phyloP scores from a whole-genome alignment of 1,284 basidiomycete genomes.

The Tylopilus sp. region DNA sequence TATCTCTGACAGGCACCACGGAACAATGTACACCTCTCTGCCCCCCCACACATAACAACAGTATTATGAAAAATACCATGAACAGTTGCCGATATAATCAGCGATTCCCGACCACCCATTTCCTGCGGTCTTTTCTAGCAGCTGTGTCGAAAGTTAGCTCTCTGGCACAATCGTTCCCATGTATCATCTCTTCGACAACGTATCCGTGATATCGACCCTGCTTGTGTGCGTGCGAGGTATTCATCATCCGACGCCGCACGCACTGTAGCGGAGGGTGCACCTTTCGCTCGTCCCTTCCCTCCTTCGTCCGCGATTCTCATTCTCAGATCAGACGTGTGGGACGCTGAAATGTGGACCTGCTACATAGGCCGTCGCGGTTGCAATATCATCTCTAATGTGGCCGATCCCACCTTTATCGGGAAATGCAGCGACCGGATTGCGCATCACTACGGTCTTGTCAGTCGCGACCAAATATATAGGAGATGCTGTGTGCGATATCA shows the following conservation, averaged over 20 bases:
- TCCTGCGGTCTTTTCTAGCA: constrained; percentile 62
- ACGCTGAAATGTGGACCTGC: not conserved
- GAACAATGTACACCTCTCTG: constrained; percentile 12
- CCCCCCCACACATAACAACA: not conserved
- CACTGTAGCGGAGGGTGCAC: constrained; percentile 34
- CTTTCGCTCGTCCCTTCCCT: not conserved
- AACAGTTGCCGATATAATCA: constrained; percentile 61
- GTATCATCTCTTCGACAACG: constrained; percentile 52
- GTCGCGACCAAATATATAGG: not conserved
- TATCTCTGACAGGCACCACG: constrained; percentile 6
- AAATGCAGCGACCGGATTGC: constrained; percentile 13
- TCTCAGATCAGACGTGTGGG: not conserved
- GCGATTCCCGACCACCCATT: constrained; percentile 72
- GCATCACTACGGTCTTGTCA: not conserved
- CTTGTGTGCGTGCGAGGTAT: constrained; percentile 21
- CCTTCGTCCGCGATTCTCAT: too few relatives aligned
- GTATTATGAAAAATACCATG: not conserved
- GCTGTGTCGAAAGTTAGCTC: constrained; percentile 63
- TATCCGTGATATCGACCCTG: constrained; percentile 60
- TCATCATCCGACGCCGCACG: constrained; percentile 22
- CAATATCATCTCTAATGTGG: constrained; percentile 7
- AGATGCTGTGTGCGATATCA: too few relatives aligned
- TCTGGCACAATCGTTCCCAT: constrained; percentile 23
- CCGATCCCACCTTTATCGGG: constrained; percentile 15
- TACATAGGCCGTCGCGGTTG: constrained; percentile 10